These are phyloP conservation scores for Malus hybrid DNA, from an alignment of 331 rosid genomes.

Conservation along the genomic window DNA sequence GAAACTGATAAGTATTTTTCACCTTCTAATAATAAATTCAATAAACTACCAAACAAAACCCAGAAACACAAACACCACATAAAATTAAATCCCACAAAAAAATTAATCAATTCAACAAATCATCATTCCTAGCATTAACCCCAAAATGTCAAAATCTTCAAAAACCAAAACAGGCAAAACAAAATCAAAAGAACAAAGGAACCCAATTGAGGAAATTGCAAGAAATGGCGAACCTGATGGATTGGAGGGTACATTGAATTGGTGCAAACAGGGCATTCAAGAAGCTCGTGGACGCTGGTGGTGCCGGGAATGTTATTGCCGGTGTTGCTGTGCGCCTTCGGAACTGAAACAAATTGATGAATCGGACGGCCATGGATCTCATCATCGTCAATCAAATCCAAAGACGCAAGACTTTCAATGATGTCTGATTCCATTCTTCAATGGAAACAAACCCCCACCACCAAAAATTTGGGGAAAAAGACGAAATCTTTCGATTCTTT, in stretches of 20 bases:
- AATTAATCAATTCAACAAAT: background rate
- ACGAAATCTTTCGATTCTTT: background rate
- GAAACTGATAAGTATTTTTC: background rate
- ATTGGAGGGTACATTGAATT: slow-evolving; percentile 81
- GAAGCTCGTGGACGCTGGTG: slow-evolving; percentile 68
- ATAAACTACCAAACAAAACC: background rate
- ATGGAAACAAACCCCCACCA: background rate
- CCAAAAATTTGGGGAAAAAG: background rate
- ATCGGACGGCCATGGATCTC: slow-evolving; percentile 33
- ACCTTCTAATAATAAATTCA: background rate
- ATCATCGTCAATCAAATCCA: slow-evolving; percentile 53
- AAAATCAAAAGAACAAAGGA: background rate
- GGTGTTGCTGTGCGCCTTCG: slow-evolving; percentile 37
- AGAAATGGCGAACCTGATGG: slow-evolving; percentile 45
- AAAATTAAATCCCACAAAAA: background rate
- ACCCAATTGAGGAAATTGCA: slow-evolving; percentile 11
- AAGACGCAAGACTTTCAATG: slow-evolving; percentile 31
- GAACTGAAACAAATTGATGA: slow-evolving; percentile 41
- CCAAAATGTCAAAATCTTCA: background rate
- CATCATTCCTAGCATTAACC: background rate
- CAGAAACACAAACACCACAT: background rate
- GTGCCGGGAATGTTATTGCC: slow-evolving; percentile 29
- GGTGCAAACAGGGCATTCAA: slow-evolving; percentile 73
- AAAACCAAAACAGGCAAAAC: background rate
- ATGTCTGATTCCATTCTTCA: slow-evolving; percentile 43